Base-by-base conservation (phyloP, 805 yeast genomes). In the Millerozyma acaciae region DNA sequence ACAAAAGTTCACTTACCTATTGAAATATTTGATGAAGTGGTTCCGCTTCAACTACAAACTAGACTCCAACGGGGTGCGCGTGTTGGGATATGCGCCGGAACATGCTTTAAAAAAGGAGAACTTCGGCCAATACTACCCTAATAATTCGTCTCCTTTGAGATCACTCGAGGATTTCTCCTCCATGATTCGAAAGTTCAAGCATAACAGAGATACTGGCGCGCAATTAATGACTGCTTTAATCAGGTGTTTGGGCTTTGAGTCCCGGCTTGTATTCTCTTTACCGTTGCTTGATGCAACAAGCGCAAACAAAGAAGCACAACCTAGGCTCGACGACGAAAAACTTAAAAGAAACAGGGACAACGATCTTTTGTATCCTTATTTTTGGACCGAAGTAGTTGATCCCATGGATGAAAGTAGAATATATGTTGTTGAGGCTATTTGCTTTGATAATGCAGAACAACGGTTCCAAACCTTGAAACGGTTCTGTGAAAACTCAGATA, bases 351-450 rank as follows among this genome's bases (percentile, higher is more conserved):
- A 53, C 25, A 52, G 50, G 28, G 66, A 60, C 28, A 43, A 46
- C 35, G 66, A 60, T 37, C 39, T 60, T 8, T 35, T 60, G 6
- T 60, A 55, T 33, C 66, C 66, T 2, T 60, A 60, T 37, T 60
- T 40, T 34, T 60, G 66, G 66, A 57, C 62, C 6, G 66, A 60
- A 34, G 34, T 60, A 4, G 39, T 60, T 10, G 58, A 60, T 37
- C 65, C 66, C 1, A 22, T 51, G 8, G 37, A 60, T 30, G 33
- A 39, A 1, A 20, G 36, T 8, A 59, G 58, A 33, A 18, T 60
- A 1, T 32, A 56, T 10, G 34, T 58, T 1, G n/a, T 60, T 1
- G 66, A 60, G 30, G 38, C 57, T 2, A 41, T 44, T 17, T 45
- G 59, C 17, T 60, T 60, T 32, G 54, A 53, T 27, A 50, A 57